A percentile compares a stretch with the other conserved stretches of the same genome.
These are phyloP conservation scores for Capsicum rhomboideum DNA, from an alignment of 257 asterid genomes.

Conservation along the genomic window DNA sequence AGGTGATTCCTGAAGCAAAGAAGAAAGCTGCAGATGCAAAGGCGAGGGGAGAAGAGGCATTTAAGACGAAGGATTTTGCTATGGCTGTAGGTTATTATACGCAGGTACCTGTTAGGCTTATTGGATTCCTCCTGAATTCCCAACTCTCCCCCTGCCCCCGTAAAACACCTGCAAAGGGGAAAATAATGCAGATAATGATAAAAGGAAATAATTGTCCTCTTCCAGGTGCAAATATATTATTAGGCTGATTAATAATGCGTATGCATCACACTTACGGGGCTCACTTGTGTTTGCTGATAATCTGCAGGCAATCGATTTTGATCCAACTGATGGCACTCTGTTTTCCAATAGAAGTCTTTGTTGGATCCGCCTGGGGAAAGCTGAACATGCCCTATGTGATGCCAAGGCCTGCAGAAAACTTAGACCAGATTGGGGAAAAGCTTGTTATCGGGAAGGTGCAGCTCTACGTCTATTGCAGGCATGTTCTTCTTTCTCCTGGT, in stretches of 20 bases:
- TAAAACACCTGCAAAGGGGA: background rate
- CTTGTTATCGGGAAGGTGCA: conserved; percentile 94
- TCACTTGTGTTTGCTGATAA: background rate
- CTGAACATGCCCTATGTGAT: conserved; percentile 80
- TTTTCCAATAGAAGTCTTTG: conserved; percentile 90
- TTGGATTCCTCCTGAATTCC: background rate
- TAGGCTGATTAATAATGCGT: background rate
- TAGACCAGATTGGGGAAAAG: conserved; percentile 94
- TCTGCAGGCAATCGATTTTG: conserved; percentile 79
- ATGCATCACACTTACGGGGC: background rate
- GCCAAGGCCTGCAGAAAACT: conserved; percentile 74
- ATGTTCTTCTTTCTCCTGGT: background rate
- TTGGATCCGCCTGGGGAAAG: conserved; percentile 86
- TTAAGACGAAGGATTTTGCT: conserved; percentile 48
- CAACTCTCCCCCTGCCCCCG: background rate
- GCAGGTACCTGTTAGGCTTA: conserved; percentile 40
- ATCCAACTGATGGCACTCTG: conserved; percentile 72
- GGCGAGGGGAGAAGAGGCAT: conserved; percentile 77
- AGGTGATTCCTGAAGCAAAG: conserved; percentile 84
- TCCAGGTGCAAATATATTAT: background rate
- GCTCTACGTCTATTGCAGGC: conserved; percentile 83
- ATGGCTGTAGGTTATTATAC: conserved; percentile 81
- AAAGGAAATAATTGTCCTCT: background rate
- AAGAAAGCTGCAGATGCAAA: conserved; percentile 82
- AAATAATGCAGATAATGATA: background rate